Evolutionary conservation across 495 filamentous ascomycete species (phyloP).

Genomic region (Oidiodendron maius): DNA sequence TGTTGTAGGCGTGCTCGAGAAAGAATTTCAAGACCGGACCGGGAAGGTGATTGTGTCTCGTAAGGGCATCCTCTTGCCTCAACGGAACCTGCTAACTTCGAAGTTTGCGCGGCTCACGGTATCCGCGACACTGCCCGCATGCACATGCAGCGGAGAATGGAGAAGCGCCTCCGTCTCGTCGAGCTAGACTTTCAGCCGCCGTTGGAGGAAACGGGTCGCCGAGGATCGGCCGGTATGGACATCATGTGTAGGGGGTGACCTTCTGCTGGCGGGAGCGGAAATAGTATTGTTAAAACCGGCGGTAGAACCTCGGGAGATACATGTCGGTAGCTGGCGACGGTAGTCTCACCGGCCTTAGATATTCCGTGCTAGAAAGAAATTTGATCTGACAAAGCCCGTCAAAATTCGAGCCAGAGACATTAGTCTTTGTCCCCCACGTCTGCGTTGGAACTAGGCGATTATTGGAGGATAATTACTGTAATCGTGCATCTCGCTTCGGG

Average conservation of each 20-base stretch:
- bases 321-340: not conserved
- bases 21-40: conserved; percentile 5
- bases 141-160: conserved; percentile 4
- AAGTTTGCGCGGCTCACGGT: conserved; percentile 5
- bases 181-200: conserved; percentile 16
- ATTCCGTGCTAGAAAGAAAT: no score
- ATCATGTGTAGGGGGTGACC: conserved; percentile 7
- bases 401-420: no score
- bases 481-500: no score
- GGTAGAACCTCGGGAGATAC: not conserved
- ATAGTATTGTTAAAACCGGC: not conserved
- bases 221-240: conserved; percentile 3
- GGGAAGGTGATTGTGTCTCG: conserved; percentile 17
- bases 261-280: not conserved
- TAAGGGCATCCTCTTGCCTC: conserved; percentile 3
- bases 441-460: no score
- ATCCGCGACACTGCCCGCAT: conserved; percentile 4
- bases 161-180: conserved; percentile 11
- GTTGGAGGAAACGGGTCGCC: not conserved
- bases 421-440: no score
- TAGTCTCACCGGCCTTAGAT: no score
- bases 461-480: no score
- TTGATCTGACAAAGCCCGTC: no score
- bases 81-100: not conserved
- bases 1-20: conserved; percentile 2